phyloP scores from a whole-genome alignment of 2,329 filamentous ascomycete genomes.

The Trichoderma sp. region DNA sequence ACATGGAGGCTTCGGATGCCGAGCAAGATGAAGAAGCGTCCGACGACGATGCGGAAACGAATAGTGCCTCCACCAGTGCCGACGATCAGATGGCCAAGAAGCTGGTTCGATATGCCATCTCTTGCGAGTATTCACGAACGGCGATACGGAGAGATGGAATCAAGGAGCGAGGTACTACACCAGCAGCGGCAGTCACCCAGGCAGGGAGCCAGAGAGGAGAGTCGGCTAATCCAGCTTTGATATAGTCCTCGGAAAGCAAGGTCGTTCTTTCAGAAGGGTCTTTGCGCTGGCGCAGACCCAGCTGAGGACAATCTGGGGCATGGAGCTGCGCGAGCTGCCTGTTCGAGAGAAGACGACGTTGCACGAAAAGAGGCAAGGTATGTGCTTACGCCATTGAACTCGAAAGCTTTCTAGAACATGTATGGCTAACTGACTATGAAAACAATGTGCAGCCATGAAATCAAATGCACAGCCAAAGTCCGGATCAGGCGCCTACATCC shows the following conservation, averaged over 20 bases:
- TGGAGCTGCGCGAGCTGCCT: constrained; percentile 86
- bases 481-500: constrained; percentile 72
- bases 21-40: constrained; percentile 47
- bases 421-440: not conserved
- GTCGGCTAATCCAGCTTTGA: constrained; percentile 10
- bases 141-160: constrained; percentile 65
- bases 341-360: constrained; percentile 78
- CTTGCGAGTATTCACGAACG: constrained; percentile 65
- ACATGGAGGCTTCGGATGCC: constrained; percentile 38
- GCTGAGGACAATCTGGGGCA: constrained; percentile 77
- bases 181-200: not conserved
- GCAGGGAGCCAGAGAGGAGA: not conserved
- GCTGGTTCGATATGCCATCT: constrained; percentile 67
- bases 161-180: constrained; percentile 59
- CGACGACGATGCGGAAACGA: constrained; percentile 33
- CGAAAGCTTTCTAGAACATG: not conserved
- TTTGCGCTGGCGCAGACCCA: constrained; percentile 76
- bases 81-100: constrained; percentile 63
- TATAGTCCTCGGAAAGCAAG: constrained; percentile 69
- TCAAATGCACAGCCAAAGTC: constrained; percentile 56
- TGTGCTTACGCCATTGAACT: not conserved
- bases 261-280: constrained; percentile 72
- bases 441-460: constrained; percentile 41
- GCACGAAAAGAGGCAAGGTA: constrained; percentile 74
- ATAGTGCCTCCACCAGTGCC: constrained; percentile 39